Percentiles rank a stretch among this genome's conserved stretches.
Conservation (phyloP, 495 filamentous ascomycete species). For the Cryomyces antarcticus region DNA sequence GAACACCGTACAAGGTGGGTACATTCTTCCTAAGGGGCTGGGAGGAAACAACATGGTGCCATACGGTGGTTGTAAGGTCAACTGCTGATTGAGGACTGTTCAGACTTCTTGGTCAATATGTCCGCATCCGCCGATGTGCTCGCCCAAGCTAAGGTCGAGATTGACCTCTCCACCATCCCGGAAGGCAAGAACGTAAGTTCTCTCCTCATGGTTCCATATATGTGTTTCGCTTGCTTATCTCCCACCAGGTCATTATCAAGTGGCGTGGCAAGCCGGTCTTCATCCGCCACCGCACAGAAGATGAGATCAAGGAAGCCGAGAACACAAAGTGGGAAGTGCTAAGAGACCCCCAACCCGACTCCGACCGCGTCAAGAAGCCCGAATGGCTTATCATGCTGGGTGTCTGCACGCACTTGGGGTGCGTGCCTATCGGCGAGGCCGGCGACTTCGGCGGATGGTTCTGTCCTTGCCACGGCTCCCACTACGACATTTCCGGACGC, state of each 20-base stretch:
- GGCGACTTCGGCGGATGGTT: slow-evolving; percentile 99
- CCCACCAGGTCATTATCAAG: slow-evolving; percentile 82
- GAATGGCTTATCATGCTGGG: slow-evolving; percentile 99
- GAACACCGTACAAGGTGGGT: slow-evolving; percentile 86
- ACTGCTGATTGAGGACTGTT: slow-evolving; percentile 5
- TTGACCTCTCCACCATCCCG: slow-evolving; percentile 76
- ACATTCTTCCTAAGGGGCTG: background rate
- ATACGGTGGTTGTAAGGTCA: slow-evolving; percentile 1
- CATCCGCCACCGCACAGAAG: slow-evolving; percentile 88
- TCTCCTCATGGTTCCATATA: background rate
- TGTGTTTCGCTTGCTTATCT: background rate
- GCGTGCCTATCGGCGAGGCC: slow-evolving; percentile 95
- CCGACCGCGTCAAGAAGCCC: slow-evolving; percentile 87
- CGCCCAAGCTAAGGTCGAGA: slow-evolving; percentile 98
- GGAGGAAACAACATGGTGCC: background rate
- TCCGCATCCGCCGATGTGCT: slow-evolving; percentile 96
- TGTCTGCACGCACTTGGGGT: slow-evolving; percentile 97
- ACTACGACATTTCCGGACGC: slow-evolving; percentile 98
- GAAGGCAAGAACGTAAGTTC: slow-evolving; percentile 94
- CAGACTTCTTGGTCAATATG: slow-evolving; percentile 99
- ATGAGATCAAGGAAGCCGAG: slow-evolving; percentile 38
- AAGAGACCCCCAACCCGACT: slow-evolving; percentile 79
- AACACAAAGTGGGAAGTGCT: slow-evolving; percentile 43
- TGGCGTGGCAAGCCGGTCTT: slow-evolving; percentile 99
- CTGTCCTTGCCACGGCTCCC: slow-evolving; percentile 98